Conservation (phyloP, 1,284 basidiomycete species). For the Ganoderma resinaceum region DNA sequence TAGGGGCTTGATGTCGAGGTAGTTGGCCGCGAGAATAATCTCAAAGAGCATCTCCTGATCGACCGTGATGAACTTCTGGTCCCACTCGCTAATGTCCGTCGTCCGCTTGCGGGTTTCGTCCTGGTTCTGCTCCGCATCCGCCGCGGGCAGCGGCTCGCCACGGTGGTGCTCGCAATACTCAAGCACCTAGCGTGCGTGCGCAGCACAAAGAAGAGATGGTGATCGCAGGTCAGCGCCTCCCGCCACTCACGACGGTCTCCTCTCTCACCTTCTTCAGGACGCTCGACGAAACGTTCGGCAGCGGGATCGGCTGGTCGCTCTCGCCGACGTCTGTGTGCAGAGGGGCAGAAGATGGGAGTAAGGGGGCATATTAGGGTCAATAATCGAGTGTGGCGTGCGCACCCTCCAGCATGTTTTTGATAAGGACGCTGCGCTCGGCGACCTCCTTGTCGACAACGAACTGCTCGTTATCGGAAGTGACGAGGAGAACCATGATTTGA, state of each 20-base stretch:
- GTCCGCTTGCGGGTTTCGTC: constrained; percentile 98
- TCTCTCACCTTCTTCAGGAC: constrained; percentile 94
- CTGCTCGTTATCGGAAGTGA: constrained; percentile 95
- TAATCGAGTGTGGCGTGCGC: constrained; percentile 8
- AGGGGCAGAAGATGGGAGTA: not conserved
- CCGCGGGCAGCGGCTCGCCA: constrained; percentile 91
- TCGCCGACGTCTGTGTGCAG: constrained; percentile 84
- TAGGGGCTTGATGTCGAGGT: constrained; percentile 99
- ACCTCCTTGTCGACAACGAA: constrained; percentile 96
- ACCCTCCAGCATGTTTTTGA: constrained; percentile 99
- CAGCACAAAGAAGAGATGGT: constrained; percentile 11
- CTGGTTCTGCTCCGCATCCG: constrained; percentile 80
- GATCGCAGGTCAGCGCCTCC: not conserved
- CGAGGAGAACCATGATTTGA: constrained; percentile 75
- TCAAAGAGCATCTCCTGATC: constrained; percentile 99
- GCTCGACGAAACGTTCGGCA: constrained; percentile 96
- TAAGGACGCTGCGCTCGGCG: constrained; percentile 93
- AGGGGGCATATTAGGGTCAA: not conserved
- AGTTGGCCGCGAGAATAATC: constrained; percentile 99
- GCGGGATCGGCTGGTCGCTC: constrained; percentile 91
- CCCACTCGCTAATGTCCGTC: constrained; percentile 99
- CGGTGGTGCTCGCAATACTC: constrained; percentile 99
- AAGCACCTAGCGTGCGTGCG: constrained; percentile 70
- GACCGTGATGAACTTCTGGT: constrained; percentile 96
- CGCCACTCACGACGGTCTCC: constrained; percentile 17